Evolutionary conservation across 345 rosid species (phyloP).

Genomic region (Eucalyptus tenuipes): DNA sequence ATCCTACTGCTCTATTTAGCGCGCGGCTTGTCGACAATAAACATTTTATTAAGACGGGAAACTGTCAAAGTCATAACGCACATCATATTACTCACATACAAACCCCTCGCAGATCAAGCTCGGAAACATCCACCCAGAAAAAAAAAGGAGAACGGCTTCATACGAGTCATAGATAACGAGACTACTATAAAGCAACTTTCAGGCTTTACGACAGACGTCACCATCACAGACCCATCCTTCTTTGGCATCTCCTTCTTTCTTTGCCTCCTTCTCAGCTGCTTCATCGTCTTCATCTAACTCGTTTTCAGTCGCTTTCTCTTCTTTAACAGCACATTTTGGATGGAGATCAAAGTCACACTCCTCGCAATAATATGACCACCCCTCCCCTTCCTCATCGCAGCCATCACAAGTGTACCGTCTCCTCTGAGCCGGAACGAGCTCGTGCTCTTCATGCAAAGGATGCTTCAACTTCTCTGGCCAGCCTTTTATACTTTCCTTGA

Average conservation of each 20-base stretch:
- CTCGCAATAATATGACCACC: slow-evolving; percentile 41
- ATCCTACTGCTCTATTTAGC: background rate
- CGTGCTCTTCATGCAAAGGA: slow-evolving; percentile 49
- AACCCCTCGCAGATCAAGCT: background rate
- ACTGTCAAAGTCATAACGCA: background rate
- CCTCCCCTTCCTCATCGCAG: slow-evolving; percentile 8
- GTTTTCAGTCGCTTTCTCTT: background rate
- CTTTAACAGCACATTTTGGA: slow-evolving; percentile 31
- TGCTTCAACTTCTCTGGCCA: slow-evolving; percentile 67
- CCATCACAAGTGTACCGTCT: background rate
- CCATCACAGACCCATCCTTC: slow-evolving; percentile 46
- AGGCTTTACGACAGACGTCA: background rate
- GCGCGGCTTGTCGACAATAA: background rate
- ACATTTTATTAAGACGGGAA: background rate
- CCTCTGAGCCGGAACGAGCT: slow-evolving; percentile 22
- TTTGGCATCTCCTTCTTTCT: background rate
- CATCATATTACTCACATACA: background rate
- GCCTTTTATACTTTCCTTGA: slow-evolving; percentile 47
- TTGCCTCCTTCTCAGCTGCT: background rate
- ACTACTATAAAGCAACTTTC: background rate
- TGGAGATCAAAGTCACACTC: slow-evolving; percentile 66
- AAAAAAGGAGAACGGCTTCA: background rate
- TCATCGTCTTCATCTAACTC: background rate
- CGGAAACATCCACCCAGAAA: background rate
- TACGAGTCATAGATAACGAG: slow-evolving; percentile 4